Base-by-base conservation (phyloP, 345 rosid genomes). In the Theobroma cacao region DNA sequence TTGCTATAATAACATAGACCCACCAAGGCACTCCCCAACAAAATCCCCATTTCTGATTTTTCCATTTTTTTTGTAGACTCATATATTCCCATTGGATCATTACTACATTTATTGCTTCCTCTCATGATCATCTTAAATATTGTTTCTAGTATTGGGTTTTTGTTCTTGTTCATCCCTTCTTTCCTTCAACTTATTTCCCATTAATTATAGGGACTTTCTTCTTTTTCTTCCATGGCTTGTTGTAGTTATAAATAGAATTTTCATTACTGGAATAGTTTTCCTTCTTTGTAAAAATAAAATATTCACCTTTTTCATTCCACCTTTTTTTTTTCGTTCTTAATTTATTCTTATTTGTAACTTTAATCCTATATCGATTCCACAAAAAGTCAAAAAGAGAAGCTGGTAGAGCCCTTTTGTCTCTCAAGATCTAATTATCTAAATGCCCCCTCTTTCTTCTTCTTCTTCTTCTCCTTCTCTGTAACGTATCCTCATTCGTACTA, bases 11-110 rank as follows among this genome's bases (percentile, higher is more conserved):
- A 22, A 28, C 66, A 61, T 20, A 53, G 84, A 56, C 86, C 82
- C 81, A 80, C 88, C 82, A 38, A n/a, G 5, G 58, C 86, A 80
- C 84, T 79, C 67, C 66, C 75, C 58, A 72, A 72, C 86, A 82
- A 82, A 80, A 82, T n/a, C 30, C 75, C 53, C 79, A 65, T 82
- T 77, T 75, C 79, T 47, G 40, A 50, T 47, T 63, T 67, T 64
- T n/a, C n/a, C 17, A 65, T 65, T n/a, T n/a, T n/a, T n/a, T n/a
- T 65, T 38, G 18, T 38, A 38, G 28, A 38, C 18, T 28, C 48
- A 38, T 26, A 22, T n/a, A n/a, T n/a, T 65, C 71, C 71, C 38
- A 65, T 65, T 11, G 38, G 40, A 65, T 65, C 55, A 67, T 43
- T 67, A 34, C 72, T 67, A 24, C 53, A 28, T 45, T 45, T 47